Base-by-base conservation (phyloP, 345 rosid genomes). In the Brassica juncea region DNA sequence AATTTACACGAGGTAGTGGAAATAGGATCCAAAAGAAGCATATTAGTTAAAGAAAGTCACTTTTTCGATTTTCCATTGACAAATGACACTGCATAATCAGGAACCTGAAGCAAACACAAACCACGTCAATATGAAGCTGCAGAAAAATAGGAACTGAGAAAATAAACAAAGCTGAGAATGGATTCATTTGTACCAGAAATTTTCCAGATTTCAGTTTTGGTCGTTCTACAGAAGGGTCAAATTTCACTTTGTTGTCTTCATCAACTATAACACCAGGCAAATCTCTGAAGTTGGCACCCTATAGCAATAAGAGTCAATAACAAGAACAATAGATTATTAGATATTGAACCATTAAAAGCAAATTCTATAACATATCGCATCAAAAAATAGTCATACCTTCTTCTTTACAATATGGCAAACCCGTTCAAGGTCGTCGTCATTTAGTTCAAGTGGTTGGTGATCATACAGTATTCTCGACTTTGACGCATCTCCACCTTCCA, bases 271-370 rank as follows among this genome's bases (percentile, higher is more conserved):
- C 82, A 34, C 88, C 89, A 2, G 70, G 55, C 49, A 88, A 39
- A 54, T 83, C 84, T 30, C 89, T 78, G 28, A 83, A 88, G 25
- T 82, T 81, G 10, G 86, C 87, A 15, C 89, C 87, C 35, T 60
- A 9, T 12, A 60, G 15, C 64, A 60, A 23, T 58, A 58, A 23
- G 31, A 23, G 31, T 59, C 64, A 27, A 60, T 60, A 60, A 27
- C 16, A 60, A 25, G 65, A 60, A 27, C 7, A 23, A 1, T n/a
- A 59, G 32, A 25, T 25, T 59, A 25, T 60, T 25, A 25, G 6
- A 25, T 30, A 25, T 11, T 25, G 64, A 59, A 10, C 15, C 7
- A 59, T 59, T 59, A 59, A 59, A 59, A 2, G 28, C n/a, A 21
- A 58, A 2, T 58, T 4, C n/a, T 21, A 59, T 21, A 59, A 11